phyloP scores from a whole-genome alignment of 1,139 yeast species.

The Nakaseomyces bracarensis region DNA sequence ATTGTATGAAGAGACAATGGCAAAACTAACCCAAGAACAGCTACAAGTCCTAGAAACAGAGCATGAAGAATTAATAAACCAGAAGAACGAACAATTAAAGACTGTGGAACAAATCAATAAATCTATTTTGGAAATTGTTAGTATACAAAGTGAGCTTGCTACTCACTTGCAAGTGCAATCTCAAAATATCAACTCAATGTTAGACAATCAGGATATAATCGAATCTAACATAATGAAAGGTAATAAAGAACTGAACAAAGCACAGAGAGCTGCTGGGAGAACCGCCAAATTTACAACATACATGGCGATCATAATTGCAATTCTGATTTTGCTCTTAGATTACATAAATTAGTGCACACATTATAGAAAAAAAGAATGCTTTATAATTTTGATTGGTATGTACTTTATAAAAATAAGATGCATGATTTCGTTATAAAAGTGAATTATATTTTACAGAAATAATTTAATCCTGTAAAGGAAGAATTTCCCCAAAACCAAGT shows the following conservation, averaged over 20 bases:
- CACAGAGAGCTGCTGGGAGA: slow-evolving; percentile 60
- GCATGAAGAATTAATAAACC: slow-evolving; percentile 54
- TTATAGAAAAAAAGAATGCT: neutral
- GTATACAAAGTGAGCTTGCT: slow-evolving; percentile 68
- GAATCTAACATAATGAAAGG: slow-evolving; percentile 65
- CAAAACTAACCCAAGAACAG: slow-evolving; percentile 48
- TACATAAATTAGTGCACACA: slow-evolving; percentile 22
- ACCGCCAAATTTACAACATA: slow-evolving; percentile 61
- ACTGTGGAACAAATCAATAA: slow-evolving; percentile 64
- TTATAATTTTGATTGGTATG: no score
- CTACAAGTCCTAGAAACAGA: slow-evolving; percentile 62
- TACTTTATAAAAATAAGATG: no score
- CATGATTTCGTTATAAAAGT: no score
- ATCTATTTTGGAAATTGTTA: slow-evolving; percentile 72
- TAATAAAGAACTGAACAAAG: slow-evolving; percentile 61
- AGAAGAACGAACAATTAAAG: slow-evolving; percentile 58
- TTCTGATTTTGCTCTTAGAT: slow-evolving; percentile 57
- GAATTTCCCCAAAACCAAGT: neutral
- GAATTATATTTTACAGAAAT: no score
- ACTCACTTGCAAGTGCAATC: slow-evolving; percentile 71
- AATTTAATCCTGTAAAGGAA: neutral
- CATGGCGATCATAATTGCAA: slow-evolving; percentile 53
- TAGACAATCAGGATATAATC: slow-evolving; percentile 65
- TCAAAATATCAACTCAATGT: slow-evolving; percentile 56
- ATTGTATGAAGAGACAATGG: slow-evolving; percentile 28